Base-by-base conservation (phyloP, 345 rosid species). In the Orychophragmus violaceus region DNA sequence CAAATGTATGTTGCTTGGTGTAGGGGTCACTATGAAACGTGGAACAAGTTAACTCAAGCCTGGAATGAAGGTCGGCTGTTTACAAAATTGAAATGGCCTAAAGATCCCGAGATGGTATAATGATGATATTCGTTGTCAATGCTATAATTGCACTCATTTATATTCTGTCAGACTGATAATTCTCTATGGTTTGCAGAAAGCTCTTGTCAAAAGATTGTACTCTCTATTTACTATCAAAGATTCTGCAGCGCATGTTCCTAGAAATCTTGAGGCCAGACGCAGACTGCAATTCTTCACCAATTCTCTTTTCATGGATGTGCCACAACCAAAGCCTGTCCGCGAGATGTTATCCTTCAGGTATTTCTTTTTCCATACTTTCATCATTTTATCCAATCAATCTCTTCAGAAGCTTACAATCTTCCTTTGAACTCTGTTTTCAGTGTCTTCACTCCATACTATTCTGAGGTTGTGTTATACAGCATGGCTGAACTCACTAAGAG, bases 361-460 rank as follows among this genome's bases (percentile, higher is more conserved):
- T 21, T 60, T 45, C 39, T 52, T 69, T 50, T 53, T 57, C 54
- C 35, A 21, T 39, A 8, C 54, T 72, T 71, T 65, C 48, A 22
- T 49, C 23, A 8, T 58, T 30, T 67, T 50, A 49, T 37, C 8
- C 14, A 27, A 39, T 6, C 62, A 49, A 27, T 5, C 74, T 10
- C 53, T 50, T 44, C 67, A 54, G 16, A 69, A 62, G 70, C 69
- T 69, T 33, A 36, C 23, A 35, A 71, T 14, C 60, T 81, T 49
- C 64, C 56, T 35, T 64, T 48, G 68, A 6, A 24, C 16, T 70
- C 33, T 51, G 3, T 44, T 45, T 74, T 83, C 96, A 93, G 98
- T 51, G 98, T 93, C 70, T 88, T 90, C 78, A 93, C 98, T 64
- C 98, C 98, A 3, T 93, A 93, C 69, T 90, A 90, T 77, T 90